Base-by-base conservation (phyloP, 139 green algal species). In the Desmodesmus armatus region DNA sequence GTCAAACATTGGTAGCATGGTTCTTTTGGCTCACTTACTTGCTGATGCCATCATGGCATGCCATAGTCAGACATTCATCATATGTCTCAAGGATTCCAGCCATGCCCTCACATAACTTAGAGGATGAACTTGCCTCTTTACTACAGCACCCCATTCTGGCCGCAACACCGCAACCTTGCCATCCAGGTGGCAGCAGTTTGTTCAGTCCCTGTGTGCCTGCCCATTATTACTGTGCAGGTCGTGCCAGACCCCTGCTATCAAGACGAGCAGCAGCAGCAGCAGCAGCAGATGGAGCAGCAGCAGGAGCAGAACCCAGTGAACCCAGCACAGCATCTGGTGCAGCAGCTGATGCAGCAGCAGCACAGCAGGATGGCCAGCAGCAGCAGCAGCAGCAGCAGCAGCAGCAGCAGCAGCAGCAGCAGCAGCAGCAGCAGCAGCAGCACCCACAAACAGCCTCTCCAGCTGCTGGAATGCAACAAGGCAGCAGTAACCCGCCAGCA, bases 341-440 rank as follows among this genome's bases (percentile, higher is more conserved):
- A 23, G 29, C n/a, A 44, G 31, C 25, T 15, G n/a, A 13, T 49
- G 65, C 17, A 25, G 65, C 33, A n/a, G 31, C 66, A 17, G 33
- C 66, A 27, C 31, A n/a, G 29, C 60, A 33, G 17, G 60, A 69
- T n/a, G n/a, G n/a, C n/a, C 6, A 23, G 43, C 72, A 80, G 44
- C 72, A 40, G n/a, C 43, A 63, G 71, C 71, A 79, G 43, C 71
- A 79, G 71, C 71, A 62, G 40, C 71, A 63, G 71, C 71, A 65
- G 27, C 43, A 39, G 27, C 67, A 44, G 47, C 72, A 66, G 47
- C 72, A 66, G 47, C 27, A 65, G 66, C 35, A 47, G 11, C 25
- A 25, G 31, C 65, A 43, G 65, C 4, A 21, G 3, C 62, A 70
- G 27, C 62, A 44, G 35, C 66, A 49, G 66, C n/a, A 5, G 29